Base-by-base conservation (phyloP, 768 basidiomycete species). In the Sutorius australiensis region DNA sequence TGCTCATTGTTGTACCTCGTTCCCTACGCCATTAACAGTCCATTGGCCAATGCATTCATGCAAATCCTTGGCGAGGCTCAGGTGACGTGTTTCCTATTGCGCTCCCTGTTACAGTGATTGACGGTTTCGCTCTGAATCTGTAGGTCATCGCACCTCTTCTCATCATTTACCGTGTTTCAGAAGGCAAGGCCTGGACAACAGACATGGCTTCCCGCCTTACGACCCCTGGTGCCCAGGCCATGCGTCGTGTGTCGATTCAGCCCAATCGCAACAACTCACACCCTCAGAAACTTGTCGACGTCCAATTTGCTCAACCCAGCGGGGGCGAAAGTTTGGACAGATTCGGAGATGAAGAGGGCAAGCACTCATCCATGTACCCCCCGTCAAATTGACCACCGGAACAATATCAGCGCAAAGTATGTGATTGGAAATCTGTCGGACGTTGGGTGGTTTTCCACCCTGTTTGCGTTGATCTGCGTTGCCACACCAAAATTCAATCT, bases 91-190 rank as follows among this genome's bases (percentile, higher is more conserved):
- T 42, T 10, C 31, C 31, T 27, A 1, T 13, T 28, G 28, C 4
- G 1, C 0, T 38, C 30, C 9, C 10, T 16, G 6, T 36, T 24
- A 10, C 33, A 6, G n/a, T 1, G 14, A 24, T 46, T 54, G 28
- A 53, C 34, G 6, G 14, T 5, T 36, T 11, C 6, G 13, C 38
- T 31, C n/a, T 31, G 9, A 24, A 41, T 45, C n/a, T 14, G 2
- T 55, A 79, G 77, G 70, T 76, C 64, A 72, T 78, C 30, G 76
- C 78, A 11, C 72, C 73, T 0, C 75, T 77, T 54, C 67, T 79
- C 21, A 79, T 80, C 50, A 77, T 77, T 34, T 75, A 74, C 39
- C 74, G 77, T n/a, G 65, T 79, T 11, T 73, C 76, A 2, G 67
- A 75, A 53, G 78, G 78, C 13, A 69, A 72, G 24, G 77, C 75